A percentile compares a stretch with the other conserved stretches of the same genome.
Evolutionary conservation across 2,329 filamentous ascomycete species (phyloP).

Genomic region (Monilinia vaccinii-corymbosi): DNA sequence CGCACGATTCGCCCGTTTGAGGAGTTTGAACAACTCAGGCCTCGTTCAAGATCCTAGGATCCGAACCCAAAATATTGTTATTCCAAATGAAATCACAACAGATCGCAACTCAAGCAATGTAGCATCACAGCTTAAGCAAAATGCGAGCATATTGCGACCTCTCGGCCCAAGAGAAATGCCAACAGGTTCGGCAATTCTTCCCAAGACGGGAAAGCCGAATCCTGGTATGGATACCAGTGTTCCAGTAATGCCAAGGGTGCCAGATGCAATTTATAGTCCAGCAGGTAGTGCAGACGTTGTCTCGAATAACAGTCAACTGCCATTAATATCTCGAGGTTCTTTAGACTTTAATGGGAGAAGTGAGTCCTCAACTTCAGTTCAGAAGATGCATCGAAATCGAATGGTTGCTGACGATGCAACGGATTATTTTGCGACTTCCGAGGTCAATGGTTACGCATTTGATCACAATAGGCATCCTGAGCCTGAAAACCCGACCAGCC

Average conservation of each 20-base stretch:
- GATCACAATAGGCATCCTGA: constrained; percentile 3
- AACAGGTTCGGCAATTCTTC: constrained; percentile 17
- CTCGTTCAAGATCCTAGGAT: constrained; percentile 44
- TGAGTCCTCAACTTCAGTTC: constrained; percentile 21
- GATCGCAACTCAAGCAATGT: background rate
- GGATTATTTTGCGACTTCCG: constrained; percentile 21
- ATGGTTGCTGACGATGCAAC: constrained; percentile 13
- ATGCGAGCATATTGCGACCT: constrained; percentile 13
- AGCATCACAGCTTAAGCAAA: constrained; percentile 2
- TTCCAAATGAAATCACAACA: constrained; percentile 27
- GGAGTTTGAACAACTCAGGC: constrained; percentile 30
- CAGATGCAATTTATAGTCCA: constrained; percentile 31
- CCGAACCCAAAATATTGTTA: constrained; percentile 38
- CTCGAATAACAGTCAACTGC: constrained; percentile 19
- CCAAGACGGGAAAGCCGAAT: constrained; percentile 15
- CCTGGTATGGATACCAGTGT: constrained; percentile 20
- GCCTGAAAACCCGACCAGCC: background rate
- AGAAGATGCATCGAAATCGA: constrained; percentile 20
- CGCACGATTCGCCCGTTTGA: constrained; percentile 48
- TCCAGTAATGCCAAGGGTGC: constrained; percentile 28
- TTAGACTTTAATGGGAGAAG: constrained; percentile 20
- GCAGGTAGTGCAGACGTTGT: constrained; percentile 24
- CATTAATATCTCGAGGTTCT: constrained; percentile 21
- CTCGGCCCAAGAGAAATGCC: constrained; percentile 27
- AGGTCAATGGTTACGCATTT: constrained; percentile 9